Percentiles rank a stretch among this genome's conserved stretches.
Conservation (phyloP, 805 yeast genomes). For the Kazachstania viticola region DNA sequence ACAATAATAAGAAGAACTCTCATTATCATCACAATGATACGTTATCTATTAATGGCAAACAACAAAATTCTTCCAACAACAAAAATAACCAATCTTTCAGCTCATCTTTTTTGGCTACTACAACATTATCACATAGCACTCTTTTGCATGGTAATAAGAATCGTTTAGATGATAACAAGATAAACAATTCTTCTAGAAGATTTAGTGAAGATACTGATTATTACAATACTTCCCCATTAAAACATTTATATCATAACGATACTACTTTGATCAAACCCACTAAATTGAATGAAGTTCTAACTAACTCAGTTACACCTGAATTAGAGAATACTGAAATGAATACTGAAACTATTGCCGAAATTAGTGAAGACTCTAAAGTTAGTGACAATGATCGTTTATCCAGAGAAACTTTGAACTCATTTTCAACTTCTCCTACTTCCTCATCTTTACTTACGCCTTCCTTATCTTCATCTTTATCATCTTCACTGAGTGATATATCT, state of each 20-base stretch:
- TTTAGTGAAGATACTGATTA: conserved; percentile 25
- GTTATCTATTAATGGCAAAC: not conserved
- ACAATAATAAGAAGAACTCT: not conserved
- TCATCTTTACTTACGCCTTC: conserved; percentile 4
- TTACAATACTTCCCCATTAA: conserved; percentile 25
- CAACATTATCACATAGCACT: conserved; percentile 14
- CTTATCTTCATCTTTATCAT: conserved; percentile 6
- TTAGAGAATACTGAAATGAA: not conserved
- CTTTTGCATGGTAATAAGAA: not conserved
- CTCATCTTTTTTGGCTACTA: conserved; percentile 11
- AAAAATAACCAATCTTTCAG: conserved; percentile 1
- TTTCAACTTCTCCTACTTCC: not conserved
- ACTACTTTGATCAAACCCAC: conserved; percentile 15
- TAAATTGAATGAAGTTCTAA: conserved; percentile 12
- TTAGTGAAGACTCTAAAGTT: not conserved
- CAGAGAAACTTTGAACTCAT: not conserved
- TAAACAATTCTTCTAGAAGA: conserved; percentile 10
- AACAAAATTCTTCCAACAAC: not conserved
- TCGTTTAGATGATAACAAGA: not conserved
- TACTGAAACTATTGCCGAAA: no score
- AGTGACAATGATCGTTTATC: not conserved
- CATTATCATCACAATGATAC: no score
- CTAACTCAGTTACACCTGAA: not conserved
- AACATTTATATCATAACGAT: conserved; percentile 23
- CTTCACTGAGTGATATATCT: conserved; percentile 12